Conservation (phyloP, 352 stramenopile species). For the Paralagenidium karlingii region DNA sequence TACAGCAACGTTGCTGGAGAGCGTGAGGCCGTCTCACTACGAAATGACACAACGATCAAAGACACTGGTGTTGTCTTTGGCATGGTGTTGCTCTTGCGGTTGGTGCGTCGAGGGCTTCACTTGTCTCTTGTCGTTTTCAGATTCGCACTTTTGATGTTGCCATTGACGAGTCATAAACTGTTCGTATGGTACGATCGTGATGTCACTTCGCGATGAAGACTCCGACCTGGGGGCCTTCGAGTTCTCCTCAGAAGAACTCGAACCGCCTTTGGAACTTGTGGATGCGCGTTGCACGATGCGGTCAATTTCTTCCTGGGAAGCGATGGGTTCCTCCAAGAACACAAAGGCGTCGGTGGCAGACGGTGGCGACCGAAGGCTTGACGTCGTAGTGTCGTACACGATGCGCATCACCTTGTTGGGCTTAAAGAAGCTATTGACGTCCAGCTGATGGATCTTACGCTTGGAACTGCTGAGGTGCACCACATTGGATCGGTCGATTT, state of each 20-base stretch:
- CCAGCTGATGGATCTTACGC: slow-evolving; percentile 43
- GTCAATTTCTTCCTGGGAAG: too few species aligned
- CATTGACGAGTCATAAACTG: too few species aligned
- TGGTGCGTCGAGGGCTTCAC: too few species aligned
- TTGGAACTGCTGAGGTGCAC: slow-evolving; percentile 52
- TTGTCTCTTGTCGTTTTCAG: too few species aligned
- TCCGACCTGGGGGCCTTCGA: slow-evolving; percentile 25
- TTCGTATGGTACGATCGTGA: slow-evolving; percentile 40
- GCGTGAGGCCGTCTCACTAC: too few species aligned
- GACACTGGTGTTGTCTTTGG: too few species aligned
- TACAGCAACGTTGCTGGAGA: too few species aligned
- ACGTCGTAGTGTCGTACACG: slow-evolving; percentile 39
- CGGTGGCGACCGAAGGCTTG: too few species aligned
- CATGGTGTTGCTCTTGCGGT: too few species aligned
- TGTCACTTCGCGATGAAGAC: slow-evolving; percentile 12
- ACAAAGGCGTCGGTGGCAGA: slow-evolving; percentile 47
- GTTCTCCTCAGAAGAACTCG: slow-evolving; percentile 8
- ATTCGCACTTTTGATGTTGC: too few species aligned
- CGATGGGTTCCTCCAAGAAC: slow-evolving; percentile 13
- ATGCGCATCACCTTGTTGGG: slow-evolving; percentile 50
- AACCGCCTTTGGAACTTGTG: slow-evolving; percentile 10
- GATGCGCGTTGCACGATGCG: slow-evolving; percentile 16
- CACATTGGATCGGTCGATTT: slow-evolving; percentile 47
- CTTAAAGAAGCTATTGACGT: slow-evolving; percentile 54
- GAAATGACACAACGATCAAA: too few species aligned